Conservation (phyloP, 2,329 filamentous ascomycete genomes). For the Paecilomyces niveus region DNA sequence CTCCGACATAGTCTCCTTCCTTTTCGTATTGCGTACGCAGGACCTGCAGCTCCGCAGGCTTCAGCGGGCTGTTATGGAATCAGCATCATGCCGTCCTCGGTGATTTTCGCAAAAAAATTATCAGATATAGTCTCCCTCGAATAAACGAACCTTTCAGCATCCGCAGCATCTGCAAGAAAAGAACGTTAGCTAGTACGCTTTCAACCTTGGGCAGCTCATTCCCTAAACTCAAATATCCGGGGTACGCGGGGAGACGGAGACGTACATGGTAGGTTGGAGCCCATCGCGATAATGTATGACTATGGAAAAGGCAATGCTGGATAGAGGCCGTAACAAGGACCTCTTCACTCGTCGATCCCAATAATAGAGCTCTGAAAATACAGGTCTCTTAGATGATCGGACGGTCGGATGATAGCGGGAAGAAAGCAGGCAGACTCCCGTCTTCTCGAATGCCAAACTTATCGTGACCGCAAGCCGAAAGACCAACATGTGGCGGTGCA, state of each 20-base stretch:
- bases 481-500: constrained; percentile 27
- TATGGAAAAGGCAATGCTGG: background rate
- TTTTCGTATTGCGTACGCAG: constrained; percentile 93
- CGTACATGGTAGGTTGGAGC: constrained; percentile 46
- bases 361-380: background rate
- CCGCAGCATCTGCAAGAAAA: constrained; percentile 70
- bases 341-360: background rate
- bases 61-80: constrained; percentile 60
- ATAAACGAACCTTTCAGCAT: constrained; percentile 75
- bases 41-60: constrained; percentile 85
- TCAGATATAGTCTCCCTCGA: background rate
- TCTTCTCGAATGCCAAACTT: constrained; percentile 2
- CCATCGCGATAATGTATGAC: constrained; percentile 21
- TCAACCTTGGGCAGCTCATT: constrained; percentile 12
- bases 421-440: constrained; percentile 1
- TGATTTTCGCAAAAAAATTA: background rate
- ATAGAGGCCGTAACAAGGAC: background rate
- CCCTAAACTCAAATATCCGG: constrained; percentile 10
- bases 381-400: background rate
- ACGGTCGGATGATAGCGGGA: background rate
- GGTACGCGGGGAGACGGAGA: constrained; percentile 4
- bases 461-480: constrained; percentile 20
- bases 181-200: constrained; percentile 10
- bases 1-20: constrained; percentile 90
- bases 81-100: background rate